A percentile compares a stretch with the other conserved stretches of the same genome.
These are phyloP conservation scores for Phytophthora quininea DNA, from an alignment of 352 stramenopile species.

Conservation along the genomic window DNA sequence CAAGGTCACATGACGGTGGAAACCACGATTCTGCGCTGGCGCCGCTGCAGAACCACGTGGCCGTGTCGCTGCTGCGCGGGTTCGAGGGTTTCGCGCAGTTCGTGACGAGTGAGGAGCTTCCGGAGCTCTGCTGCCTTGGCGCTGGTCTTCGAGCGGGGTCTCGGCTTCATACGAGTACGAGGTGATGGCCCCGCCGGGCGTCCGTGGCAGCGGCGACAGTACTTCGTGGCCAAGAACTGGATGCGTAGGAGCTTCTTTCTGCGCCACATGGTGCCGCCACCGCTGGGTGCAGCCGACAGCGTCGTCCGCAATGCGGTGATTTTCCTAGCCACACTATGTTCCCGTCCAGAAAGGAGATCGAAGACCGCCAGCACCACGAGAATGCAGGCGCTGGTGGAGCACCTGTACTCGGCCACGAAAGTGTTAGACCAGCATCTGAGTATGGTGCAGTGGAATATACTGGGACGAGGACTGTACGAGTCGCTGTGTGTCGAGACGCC, in stretches of 20 bases:
- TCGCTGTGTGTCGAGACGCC: slow-evolving; percentile 70
- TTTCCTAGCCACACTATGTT: slow-evolving; percentile 80
- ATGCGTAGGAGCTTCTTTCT: slow-evolving; percentile 75
- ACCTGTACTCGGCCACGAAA: slow-evolving; percentile 85
- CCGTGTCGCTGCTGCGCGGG: slow-evolving; percentile 67
- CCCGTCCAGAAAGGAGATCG: slow-evolving; percentile 77
- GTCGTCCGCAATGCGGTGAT: slow-evolving; percentile 75
- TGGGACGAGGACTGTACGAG: slow-evolving; percentile 79
- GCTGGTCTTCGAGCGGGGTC: slow-evolving; percentile 33
- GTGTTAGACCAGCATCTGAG: slow-evolving; percentile 84
- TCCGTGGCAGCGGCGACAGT: slow-evolving; percentile 66
- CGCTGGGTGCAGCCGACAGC: slow-evolving; percentile 67
- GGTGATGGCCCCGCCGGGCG: slow-evolving; percentile 37
- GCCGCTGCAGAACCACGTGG: slow-evolving; percentile 60
- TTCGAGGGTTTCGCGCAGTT: slow-evolving; percentile 81
- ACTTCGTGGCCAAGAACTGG: slow-evolving; percentile 75
- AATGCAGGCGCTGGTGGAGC: slow-evolving; percentile 75
- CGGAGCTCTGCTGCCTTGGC: slow-evolving; percentile 52
- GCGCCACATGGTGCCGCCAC: slow-evolving; percentile 69
- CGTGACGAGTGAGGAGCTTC: slow-evolving; percentile 81
- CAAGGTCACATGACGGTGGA: slow-evolving; percentile 66
- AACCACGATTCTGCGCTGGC: slow-evolving; percentile 55
- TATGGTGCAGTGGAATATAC: slow-evolving; percentile 90
- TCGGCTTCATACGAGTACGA: slow-evolving; percentile 47
- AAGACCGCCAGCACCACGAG: slow-evolving; percentile 71